These are phyloP conservation scores for Onygenales sp. DNA, from an alignment of 2,329 filamentous ascomycete species.

Conservation along the genomic window DNA sequence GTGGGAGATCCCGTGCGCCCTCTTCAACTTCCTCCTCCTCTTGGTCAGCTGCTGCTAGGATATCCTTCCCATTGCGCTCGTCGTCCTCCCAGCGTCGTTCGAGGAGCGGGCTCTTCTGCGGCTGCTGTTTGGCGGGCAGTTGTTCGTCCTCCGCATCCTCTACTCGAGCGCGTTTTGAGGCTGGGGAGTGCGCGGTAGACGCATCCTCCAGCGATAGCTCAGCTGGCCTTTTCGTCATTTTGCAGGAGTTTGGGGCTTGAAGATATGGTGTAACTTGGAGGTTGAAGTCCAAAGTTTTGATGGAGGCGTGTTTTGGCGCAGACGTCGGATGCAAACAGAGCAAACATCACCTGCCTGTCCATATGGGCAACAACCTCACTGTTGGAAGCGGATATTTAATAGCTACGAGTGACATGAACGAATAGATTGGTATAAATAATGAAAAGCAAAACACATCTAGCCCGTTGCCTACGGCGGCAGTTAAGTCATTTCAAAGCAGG, in stretches of 20 bases:
- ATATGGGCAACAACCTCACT: background rate
- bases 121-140: constrained; percentile 2
- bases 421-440: background rate
- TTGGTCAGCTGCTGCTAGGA: constrained; percentile 55
- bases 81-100: constrained; percentile 23
- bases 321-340: constrained; percentile 12
- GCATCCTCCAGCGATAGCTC: constrained; percentile 33
- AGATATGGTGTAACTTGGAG: background rate
- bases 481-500: constrained; percentile 17
- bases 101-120: background rate
- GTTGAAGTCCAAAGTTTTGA: background rate
- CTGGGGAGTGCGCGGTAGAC: constrained; percentile 27
- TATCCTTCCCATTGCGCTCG: constrained; percentile 25
- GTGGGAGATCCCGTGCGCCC: constrained; percentile 15
- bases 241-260: background rate
- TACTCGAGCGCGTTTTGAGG: constrained; percentile 35
- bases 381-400: background rate
- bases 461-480: background rate
- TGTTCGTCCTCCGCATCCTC: constrained; percentile 21
- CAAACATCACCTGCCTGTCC: constrained; percentile 4
- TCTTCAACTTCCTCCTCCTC: constrained; percentile 47
- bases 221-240: constrained; percentile 40
- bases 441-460: background rate
- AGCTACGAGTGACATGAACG: background rate
- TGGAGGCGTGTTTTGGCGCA: background rate